phyloP scores from a whole-genome alignment of 805 yeast genomes.

The Vanderwaltozyma polyspora region DNA sequence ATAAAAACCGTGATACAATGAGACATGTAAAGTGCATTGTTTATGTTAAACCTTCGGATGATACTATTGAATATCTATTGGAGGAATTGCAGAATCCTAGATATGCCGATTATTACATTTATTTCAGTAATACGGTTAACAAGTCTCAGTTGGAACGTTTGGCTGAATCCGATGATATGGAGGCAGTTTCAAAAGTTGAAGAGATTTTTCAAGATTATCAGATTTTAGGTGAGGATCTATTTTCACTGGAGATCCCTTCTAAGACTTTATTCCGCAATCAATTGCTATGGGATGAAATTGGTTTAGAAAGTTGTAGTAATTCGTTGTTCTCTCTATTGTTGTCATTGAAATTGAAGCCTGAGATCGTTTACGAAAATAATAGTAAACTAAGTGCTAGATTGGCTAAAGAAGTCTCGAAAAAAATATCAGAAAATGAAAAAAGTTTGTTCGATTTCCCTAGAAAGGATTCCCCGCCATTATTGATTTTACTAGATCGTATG shows the following conservation, averaged over 20 bases:
- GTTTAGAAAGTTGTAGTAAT: conserved; percentile 15
- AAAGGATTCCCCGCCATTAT: conserved; percentile 57
- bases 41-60: conserved; percentile 62
- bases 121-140: conserved; percentile 62
- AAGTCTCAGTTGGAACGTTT: conserved; percentile 74
- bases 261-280: conserved; percentile 16
- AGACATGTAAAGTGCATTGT: conserved; percentile 75
- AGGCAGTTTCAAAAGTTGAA: conserved; percentile 60
- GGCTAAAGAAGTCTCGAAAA: conserved; percentile 53
- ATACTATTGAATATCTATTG: conserved; percentile 46
- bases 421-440: conserved; percentile 44
- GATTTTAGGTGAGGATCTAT: conserved; percentile 60
- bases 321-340: conserved; percentile 28
- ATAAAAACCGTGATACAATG: conserved; percentile 51
- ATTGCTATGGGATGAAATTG: conserved; percentile 21
- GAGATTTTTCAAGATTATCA: conserved; percentile 81
- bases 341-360: conserved; percentile 67
- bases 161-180: conserved; percentile 86
- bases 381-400: conserved; percentile 55
- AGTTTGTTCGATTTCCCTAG: conserved; percentile 55
- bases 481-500: conserved; percentile 70
- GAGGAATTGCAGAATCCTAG: conserved; percentile 70
- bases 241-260: conserved; percentile 31
- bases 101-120: conserved; percentile 66
- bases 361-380: conserved; percentile 64